Percentiles rank a stretch among this genome's conserved stretches.
phyloP scores from a whole-genome alignment of 2,329 filamentous ascomycete species.

The Nannizziopsis barbatae region DNA sequence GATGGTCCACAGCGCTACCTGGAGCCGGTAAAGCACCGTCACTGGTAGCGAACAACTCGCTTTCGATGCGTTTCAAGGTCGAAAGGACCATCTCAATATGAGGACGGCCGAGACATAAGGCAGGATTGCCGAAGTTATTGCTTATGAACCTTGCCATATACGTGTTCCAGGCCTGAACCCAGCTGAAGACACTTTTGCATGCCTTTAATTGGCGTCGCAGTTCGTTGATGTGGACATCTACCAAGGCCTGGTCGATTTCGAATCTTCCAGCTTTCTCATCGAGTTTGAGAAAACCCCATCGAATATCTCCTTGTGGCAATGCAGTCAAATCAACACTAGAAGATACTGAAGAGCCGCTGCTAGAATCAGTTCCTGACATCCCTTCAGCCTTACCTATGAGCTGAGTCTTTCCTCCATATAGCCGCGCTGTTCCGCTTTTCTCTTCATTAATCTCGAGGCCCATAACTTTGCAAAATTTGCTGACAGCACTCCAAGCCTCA shows the following conservation, averaged over 20 bases:
- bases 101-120: constrained; percentile 43
- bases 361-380: constrained; percentile 8
- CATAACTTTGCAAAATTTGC: constrained; percentile 44
- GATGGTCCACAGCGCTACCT: constrained; percentile 44
- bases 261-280: constrained; percentile 45
- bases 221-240: constrained; percentile 50
- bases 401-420: constrained; percentile 21
- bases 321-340: constrained; percentile 6
- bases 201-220: constrained; percentile 47
- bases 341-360: constrained; percentile 5
- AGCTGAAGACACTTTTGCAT: constrained; percentile 47
- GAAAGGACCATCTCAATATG: constrained; percentile 47
- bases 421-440: constrained; percentile 45
- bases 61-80: constrained; percentile 44
- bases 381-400: constrained; percentile 5
- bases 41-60: constrained; percentile 37
- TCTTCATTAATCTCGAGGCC: constrained; percentile 48
- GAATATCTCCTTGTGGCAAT: constrained; percentile 45
- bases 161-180: constrained; percentile 51
- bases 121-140: constrained; percentile 47
- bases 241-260: constrained; percentile 48
- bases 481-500: constrained; percentile 49
- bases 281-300: constrained; percentile 51
- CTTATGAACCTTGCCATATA: constrained; percentile 48
- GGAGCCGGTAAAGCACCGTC: constrained; percentile 15